These are phyloP conservation scores for Pachysandra terminalis DNA, from an alignment of 164 flowering plant species.

Conservation along the genomic window DNA sequence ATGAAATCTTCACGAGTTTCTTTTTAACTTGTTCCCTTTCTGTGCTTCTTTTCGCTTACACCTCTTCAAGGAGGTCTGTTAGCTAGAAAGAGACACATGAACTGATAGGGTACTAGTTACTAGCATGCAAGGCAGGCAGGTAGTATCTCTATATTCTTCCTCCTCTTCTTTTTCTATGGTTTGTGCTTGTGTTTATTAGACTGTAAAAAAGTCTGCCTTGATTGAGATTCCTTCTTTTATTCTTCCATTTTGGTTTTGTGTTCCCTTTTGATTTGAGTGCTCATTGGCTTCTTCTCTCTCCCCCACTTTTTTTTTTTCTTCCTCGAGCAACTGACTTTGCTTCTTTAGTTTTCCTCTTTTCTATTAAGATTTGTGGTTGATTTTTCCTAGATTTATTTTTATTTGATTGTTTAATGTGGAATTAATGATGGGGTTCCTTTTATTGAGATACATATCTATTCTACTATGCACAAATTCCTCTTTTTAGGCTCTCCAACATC, in stretches of 20 bases:
- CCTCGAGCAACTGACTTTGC: conserved; percentile 79
- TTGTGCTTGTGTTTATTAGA: conserved; percentile 2
- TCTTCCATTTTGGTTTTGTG: conserved; percentile 12
- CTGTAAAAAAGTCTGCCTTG: conserved; percentile 31
- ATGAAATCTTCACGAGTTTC: conserved; percentile 23
- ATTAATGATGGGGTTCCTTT: not conserved
- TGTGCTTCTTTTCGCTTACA: conserved; percentile 9
- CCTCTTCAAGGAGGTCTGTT: not conserved
- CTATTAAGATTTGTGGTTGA: not conserved
- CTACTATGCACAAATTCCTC: not conserved
- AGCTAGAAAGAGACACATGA: not conserved
- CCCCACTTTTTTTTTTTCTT: conserved; percentile 45
- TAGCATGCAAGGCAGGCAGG: too few relatives aligned
- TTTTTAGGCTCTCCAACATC: not conserved
- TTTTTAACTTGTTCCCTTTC: not conserved
- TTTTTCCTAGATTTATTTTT: not conserved
- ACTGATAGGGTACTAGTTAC: too few relatives aligned
- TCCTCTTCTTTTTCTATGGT: not conserved
- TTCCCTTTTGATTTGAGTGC: conserved; percentile 44
- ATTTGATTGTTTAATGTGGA: not conserved
- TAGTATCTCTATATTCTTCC: not conserved
- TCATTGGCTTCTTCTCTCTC: conserved; percentile 29
- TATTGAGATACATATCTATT: not conserved
- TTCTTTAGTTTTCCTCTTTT: not conserved
- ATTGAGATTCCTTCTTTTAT: conserved; percentile 21